Percentiles rank a stretch among this genome's conserved stretches.
phyloP scores from a whole-genome alignment of 208 protist genomes.

The Entamoeba invadens region DNA sequence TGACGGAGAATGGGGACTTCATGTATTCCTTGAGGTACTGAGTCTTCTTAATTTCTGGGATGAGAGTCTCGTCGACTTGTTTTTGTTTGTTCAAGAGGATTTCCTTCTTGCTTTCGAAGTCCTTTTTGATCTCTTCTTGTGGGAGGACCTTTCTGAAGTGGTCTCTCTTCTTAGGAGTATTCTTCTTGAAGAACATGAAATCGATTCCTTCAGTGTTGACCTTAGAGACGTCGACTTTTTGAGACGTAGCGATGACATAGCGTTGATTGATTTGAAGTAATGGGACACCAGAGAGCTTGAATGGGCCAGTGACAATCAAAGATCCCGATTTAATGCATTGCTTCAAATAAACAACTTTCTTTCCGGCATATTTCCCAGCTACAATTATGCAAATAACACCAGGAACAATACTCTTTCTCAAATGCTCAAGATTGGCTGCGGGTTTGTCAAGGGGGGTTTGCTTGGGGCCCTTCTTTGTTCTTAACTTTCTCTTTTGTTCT shows the following conservation, averaged over 20 bases:
- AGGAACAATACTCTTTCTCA: slow-evolving; percentile 27
- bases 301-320: slow-evolving; percentile 72
- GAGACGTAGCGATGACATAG: slow-evolving; percentile 89
- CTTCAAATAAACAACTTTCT: slow-evolving; percentile 88
- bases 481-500: not conserved
- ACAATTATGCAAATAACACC: slow-evolving; percentile 81
- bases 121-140: slow-evolving; percentile 35
- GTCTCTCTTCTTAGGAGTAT: slow-evolving; percentile 7
- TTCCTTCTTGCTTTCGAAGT: slow-evolving; percentile 24
- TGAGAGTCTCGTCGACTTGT: slow-evolving; percentile 49
- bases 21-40: slow-evolving; percentile 52
- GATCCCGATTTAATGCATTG: slow-evolving; percentile 73
- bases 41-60: slow-evolving; percentile 44
- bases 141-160: slow-evolving; percentile 50
- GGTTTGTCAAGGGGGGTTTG: not conserved
- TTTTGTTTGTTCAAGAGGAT: slow-evolving; percentile 49
- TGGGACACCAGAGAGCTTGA: slow-evolving; percentile 82
- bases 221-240: slow-evolving; percentile 70
- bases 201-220: slow-evolving; percentile 52
- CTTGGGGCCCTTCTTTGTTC: not conserved
- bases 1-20: slow-evolving; percentile 50
- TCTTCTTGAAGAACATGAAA: not conserved
- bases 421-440: not conserved
- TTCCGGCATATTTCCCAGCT: slow-evolving; percentile 74
- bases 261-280: slow-evolving; percentile 80